These are phyloP conservation scores for Cyphellophora attinorum DNA, from an alignment of 2,329 filamentous ascomycete genomes.

Conservation along the genomic window DNA sequence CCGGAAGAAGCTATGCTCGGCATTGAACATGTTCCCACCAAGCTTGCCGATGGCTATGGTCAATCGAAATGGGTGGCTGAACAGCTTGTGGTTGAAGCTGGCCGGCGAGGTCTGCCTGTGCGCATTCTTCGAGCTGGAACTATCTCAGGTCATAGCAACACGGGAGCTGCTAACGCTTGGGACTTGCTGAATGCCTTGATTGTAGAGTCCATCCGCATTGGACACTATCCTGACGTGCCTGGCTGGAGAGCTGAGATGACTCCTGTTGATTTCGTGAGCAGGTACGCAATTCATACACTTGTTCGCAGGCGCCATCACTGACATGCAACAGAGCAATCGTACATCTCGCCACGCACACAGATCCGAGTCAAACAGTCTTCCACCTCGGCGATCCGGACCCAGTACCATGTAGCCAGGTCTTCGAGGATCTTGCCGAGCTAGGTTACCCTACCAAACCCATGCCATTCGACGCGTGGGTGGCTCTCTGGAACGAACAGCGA, in stretches of 20 bases:
- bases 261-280: constrained; percentile 72
- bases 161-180: constrained; percentile 67
- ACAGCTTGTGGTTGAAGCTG: constrained; percentile 61
- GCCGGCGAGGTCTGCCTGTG: constrained; percentile 58
- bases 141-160: constrained; percentile 66
- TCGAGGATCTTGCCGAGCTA: constrained; percentile 53
- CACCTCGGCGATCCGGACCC: constrained; percentile 67
- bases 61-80: constrained; percentile 78
- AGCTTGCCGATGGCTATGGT: constrained; percentile 63
- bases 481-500: constrained; percentile 62
- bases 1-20: constrained; percentile 58
- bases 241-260: constrained; percentile 78
- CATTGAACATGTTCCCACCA: constrained; percentile 58
- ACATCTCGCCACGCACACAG: constrained; percentile 55
- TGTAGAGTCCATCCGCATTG: constrained; percentile 66
- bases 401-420: constrained; percentile 56
- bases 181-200: constrained; percentile 68
- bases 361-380: constrained; percentile 56
- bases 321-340: constrained; percentile 63
- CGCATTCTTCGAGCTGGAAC: constrained; percentile 66
- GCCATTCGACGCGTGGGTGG: constrained; percentile 64
- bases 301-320: too few relatives aligned
- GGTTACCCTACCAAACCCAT: constrained; percentile 62
- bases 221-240: constrained; percentile 59
- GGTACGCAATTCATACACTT: too few relatives aligned